Base-by-base conservation (phyloP, 1,139 yeast species). In the Candida tunisiensis region DNA sequence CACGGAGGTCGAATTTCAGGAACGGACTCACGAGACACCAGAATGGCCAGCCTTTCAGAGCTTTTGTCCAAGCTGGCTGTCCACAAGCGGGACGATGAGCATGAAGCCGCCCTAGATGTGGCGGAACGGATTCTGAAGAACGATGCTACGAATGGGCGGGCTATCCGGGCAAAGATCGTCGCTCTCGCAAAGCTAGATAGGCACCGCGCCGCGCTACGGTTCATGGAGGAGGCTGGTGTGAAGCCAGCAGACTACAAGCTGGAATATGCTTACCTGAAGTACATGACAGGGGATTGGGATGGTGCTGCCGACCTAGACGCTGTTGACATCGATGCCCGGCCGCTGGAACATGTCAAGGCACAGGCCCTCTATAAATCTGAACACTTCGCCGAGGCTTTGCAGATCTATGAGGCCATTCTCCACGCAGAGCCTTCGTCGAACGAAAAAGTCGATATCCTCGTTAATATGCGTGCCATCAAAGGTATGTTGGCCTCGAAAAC, bases 351-450 rank as follows among this genome's bases (percentile, higher is more conserved):
- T 47, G 62, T 82, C n/a, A 51, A 73, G 35, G 94, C 95, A 0
- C 98, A 85, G 52, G 70, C 72, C 35, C 65, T 64, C 44, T 82
- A 78, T 55, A 73, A 73, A 43, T 34, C 34, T 20, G 95, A 93
- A 6, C 47, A 65, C 13, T 62, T 67, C 38, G 46, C 43, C 1
- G 60, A 62, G 25, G 72, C 93, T 0, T 57, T 65, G 34, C 46
- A 51, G 5, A 39, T 78, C 3, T 82, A 80, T n/a, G n/a, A n/a
- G n/a, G n/a, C n/a, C n/a, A n/a, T n/a, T n/a, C n/a, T n/a, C n/a
- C n/a, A n/a, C n/a, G n/a, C n/a, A n/a, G n/a, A n/a, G n/a, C n/a
- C n/a, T n/a, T n/a, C n/a, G n/a, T n/a, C n/a, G n/a, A n/a, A n/a
- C n/a, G n/a, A n/a, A n/a, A n/a, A n/a, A n/a, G n/a, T n/a, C n/a